Base-by-base conservation (phyloP, 139 green algal species). In the Gonium pectorale region DNA sequence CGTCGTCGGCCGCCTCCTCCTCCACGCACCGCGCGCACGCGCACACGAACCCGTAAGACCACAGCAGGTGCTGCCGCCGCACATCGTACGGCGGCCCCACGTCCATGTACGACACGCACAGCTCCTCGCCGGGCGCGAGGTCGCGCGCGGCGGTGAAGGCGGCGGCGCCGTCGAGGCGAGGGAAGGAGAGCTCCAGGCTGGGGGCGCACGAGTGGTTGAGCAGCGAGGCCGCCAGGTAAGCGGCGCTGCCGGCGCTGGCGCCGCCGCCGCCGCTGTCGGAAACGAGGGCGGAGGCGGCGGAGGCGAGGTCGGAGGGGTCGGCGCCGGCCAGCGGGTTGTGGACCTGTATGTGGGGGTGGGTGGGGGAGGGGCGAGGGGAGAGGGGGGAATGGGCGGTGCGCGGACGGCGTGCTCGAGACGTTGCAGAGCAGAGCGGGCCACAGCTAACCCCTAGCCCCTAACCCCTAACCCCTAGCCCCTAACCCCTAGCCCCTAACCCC, bases 141-240 rank as follows among this genome's bases (percentile, higher is more conserved):
- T 89, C 72, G 11, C 83, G 52, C 31, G 70, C 80, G 9, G 90
- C 86, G 15, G 52, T 73, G 27, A 91, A 85, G n/a, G 78, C 66
- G 2, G 85, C 83, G 2, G 72, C 63, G 43, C 31, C 75, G 62
- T 93, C 90, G 83, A 92, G 90, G 43, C 52, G 11, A 0, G 88
- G 86, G 68, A 93, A 97, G 0, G 41, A 68, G 24, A 89, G 13
- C 37, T 91, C 73, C 31, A 92, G 79, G 69, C 83, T 89, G 2
- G 90, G 90, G 37, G 91, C 90, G 63, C 90, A 93, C 5, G 80
- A 88, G 84, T 93, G 90, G 79, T 93, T 93, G 86, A 93, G 83
- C 33, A 93, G 37, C 7, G 83, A 88, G 3, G 69, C 82, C 7
- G 86, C 41, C n/a, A 93, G 71, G 89, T 94, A 97, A 3, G 89